Percentiles rank a stretch among this genome's conserved stretches.
These are phyloP conservation scores for Botryotinia calthae DNA, from an alignment of 2,329 filamentous ascomycete species.

Conservation along the genomic window DNA sequence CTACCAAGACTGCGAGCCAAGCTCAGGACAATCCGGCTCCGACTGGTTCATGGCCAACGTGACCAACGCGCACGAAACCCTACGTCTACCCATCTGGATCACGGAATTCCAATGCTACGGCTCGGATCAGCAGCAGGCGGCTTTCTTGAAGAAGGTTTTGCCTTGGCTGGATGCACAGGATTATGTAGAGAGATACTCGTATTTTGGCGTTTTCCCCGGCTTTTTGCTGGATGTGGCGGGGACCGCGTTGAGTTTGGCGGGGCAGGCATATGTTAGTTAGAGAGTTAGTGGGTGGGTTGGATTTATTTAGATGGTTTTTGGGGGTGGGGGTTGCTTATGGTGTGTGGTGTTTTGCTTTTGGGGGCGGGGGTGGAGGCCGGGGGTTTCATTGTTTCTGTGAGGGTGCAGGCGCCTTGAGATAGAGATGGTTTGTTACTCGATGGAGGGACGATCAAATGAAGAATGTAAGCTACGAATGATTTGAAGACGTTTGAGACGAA, in stretches of 20 bases:
- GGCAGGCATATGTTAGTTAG: constrained; percentile 24
- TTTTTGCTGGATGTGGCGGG: constrained; percentile 34
- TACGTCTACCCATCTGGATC: constrained; percentile 43
- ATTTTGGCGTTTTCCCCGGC: constrained; percentile 38
- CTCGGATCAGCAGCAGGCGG: constrained; percentile 36
- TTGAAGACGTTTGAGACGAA: not conserved
- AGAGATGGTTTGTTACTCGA: not conserved
- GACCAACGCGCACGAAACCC: constrained; percentile 39
- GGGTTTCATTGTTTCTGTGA: not conserved
- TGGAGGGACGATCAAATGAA: not conserved
- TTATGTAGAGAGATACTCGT: constrained; percentile 43
- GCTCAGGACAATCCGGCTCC: constrained; percentile 32
- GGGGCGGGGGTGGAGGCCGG: too few relatives aligned
- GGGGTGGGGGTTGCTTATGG: not conserved
- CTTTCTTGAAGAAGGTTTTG: constrained; percentile 44
- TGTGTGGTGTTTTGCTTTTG: not conserved
- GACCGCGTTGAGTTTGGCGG: constrained; percentile 21
- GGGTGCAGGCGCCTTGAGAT: not conserved
- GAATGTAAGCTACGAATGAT: not conserved
- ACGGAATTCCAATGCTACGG: constrained; percentile 44
- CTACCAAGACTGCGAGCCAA: constrained; percentile 41
- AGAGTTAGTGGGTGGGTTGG: not conserved
- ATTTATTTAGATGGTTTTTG: not conserved
- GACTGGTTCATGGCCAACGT: constrained; percentile 46
- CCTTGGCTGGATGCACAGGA: constrained; percentile 44